Evolutionary conservation across 108 stramenopile species (phyloP).

Genomic region (Skeletonema marinoi): DNA sequence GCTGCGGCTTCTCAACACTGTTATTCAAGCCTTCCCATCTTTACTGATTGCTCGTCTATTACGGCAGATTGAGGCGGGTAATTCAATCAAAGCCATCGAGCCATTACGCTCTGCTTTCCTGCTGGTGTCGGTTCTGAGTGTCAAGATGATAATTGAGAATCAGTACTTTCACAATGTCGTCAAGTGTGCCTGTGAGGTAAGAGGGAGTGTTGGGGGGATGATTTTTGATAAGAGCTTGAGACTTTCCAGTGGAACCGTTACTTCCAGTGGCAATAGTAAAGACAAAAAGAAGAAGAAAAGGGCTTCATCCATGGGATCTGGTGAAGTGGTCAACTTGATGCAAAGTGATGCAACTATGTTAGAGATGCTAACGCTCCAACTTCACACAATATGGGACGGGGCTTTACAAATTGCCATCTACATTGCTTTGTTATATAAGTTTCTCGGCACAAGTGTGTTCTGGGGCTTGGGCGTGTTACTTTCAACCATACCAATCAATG

Average conservation of each 20-base stretch:
- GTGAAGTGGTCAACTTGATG: slow-evolving; percentile 86
- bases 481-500: slow-evolving; percentile 73
- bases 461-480: slow-evolving; percentile 71
- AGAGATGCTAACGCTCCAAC: slow-evolving; percentile 73
- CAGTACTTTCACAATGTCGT: slow-evolving; percentile 86
- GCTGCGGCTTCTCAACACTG: slow-evolving; percentile 70
- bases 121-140: slow-evolving; percentile 54
- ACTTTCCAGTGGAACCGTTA: slow-evolving; percentile 56
- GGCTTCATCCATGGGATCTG: slow-evolving; percentile 51
- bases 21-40: slow-evolving; percentile 75
- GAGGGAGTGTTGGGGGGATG: slow-evolving; percentile 70
- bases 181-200: slow-evolving; percentile 68
- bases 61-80: slow-evolving; percentile 67
- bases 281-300: slow-evolving; percentile 7
- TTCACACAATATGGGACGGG: slow-evolving; percentile 92
- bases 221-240: slow-evolving; percentile 86
- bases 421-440: slow-evolving; percentile 59
- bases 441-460: slow-evolving; percentile 60
- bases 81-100: slow-evolving; percentile 28
- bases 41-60: slow-evolving; percentile 71
- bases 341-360: slow-evolving; percentile 84
- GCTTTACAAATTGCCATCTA: slow-evolving; percentile 70
- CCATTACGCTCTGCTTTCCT: slow-evolving; percentile 54
- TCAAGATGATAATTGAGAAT: slow-evolving; percentile 90
- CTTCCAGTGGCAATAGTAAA: not conserved